Evolutionary conservation across 352 stramenopile genomes (phyloP), one percentile per base, ranked within the genome.

Genomic region (Phytopythium cucurbitacearum): DNA sequence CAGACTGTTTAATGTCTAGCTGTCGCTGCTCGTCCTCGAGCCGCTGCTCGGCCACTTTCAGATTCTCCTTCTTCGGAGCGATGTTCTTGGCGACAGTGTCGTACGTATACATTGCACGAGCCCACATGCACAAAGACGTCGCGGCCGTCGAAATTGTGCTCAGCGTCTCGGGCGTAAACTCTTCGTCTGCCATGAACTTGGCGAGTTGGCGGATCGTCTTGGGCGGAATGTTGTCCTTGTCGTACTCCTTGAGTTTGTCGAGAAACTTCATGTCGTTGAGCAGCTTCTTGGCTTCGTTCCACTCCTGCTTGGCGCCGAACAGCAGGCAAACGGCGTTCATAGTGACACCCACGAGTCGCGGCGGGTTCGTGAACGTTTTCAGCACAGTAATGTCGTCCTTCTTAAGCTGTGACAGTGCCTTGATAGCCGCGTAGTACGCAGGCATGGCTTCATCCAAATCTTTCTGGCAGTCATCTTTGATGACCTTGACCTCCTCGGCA

Each of bases 91-190:
- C 91, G 33, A 98, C 91, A 3, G 77, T 81, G 62, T 98, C 89
- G 70, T 98, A 98, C 21, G 87, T 97, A 58, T 96, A 93, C 85
- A 98, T 97, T 5, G 91, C 92, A 12, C 89, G 75, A 0, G 85
- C 91, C 89, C 93, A 98, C 91, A 98, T 98, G 60, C 92, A 98
- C 0, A 98, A 68, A 34, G 88, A 97, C 1, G 79, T 96, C 10
- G 91, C 91, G 10, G 93, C 93, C 4, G 73, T 94, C 6, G 90
- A 97, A 38, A 94, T 91, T 47, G 79, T 93, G 46, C 73, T 88
- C 7, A 95, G 61, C n/a, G 89, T 96, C 59, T 97, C 87, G 3
- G 89, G 86, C 21, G 89, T 95, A 46, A 97, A 97, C 50, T 97
- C 86, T 49, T 91, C 79, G 40, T 96, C 82, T 0, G 80, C 59